A percentile compares a stretch with the other conserved stretches of the same genome.
phyloP scores from a whole-genome alignment of 2,329 filamentous ascomycete genomes.

The Scytalidium lignicola region DNA sequence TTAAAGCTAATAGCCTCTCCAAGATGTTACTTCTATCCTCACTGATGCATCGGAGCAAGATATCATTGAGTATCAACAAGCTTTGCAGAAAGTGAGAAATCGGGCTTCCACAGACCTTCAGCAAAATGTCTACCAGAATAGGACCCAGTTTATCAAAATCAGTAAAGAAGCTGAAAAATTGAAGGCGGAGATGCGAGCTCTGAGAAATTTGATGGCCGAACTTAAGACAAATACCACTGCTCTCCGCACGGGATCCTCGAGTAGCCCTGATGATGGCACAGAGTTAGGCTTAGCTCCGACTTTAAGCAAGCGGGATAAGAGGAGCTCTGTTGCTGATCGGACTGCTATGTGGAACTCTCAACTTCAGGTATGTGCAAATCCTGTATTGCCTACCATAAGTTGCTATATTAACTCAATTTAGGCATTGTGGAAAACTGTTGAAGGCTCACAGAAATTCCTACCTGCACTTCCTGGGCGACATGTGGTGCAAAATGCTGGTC shows the following conservation, averaged over 20 bases:
- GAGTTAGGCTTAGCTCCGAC: conserved; percentile 48
- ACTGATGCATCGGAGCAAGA: conserved; percentile 27
- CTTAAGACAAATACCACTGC: conserved; percentile 73
- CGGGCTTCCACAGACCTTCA: conserved; percentile 63
- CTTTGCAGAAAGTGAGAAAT: conserved; percentile 23
- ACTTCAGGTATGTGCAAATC: conserved; percentile 38
- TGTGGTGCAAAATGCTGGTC: conserved; percentile 85
- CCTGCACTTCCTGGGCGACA: conserved; percentile 88
- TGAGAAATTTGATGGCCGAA: conserved; percentile 88
- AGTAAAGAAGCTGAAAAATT: conserved; percentile 98
- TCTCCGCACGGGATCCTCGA: conserved; percentile 54
- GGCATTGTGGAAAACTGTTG: conserved; percentile 92
- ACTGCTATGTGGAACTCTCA: conserved; percentile 64
- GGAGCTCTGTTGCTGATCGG: conserved; percentile 77
- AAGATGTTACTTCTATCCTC: conserved; percentile 32
- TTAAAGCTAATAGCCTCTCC: conserved; percentile 4
- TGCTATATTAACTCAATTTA: conserved; percentile 30
- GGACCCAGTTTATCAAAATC: conserved; percentile 98
- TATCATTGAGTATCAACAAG: conserved; percentile 26
- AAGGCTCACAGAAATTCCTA: conserved; percentile 94
- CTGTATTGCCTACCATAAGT: background rate
- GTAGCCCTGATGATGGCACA: conserved; percentile 36
- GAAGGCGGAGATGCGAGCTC: conserved; percentile 88
- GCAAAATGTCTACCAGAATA: conserved; percentile 93
- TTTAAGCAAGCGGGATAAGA: conserved; percentile 69